phyloP scores from a whole-genome alignment of 1,139 yeast species.

The Pneumocystis carinii region DNA sequence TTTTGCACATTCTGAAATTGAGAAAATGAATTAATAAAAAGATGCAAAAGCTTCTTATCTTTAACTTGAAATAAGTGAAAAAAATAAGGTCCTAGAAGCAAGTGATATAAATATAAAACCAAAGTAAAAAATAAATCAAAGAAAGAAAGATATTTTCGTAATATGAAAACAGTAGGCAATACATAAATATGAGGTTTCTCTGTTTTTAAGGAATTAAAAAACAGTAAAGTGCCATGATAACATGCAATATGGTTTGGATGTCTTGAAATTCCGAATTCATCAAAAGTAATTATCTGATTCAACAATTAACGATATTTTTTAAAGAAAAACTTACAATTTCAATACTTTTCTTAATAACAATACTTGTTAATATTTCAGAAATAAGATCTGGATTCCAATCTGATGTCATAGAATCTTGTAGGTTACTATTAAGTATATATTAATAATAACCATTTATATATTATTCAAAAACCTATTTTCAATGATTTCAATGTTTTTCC shows the following conservation, averaged over 20 bases:
- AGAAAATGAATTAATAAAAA: background rate
- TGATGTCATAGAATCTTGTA: constrained; percentile 55
- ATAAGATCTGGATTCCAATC: constrained; percentile 46
- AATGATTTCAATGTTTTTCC: constrained; percentile 33
- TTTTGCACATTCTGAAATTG: background rate
- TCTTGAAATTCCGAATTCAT: constrained; percentile 61
- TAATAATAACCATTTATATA: background rate
- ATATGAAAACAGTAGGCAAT: constrained; percentile 26
- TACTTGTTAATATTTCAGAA: constrained; percentile 1
- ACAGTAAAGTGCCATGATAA: constrained; percentile 17
- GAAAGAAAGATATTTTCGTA: constrained; percentile 24
- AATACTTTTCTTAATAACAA: background rate
- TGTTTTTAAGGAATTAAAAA: constrained; percentile 14
- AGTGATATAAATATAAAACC: constrained; percentile 1
- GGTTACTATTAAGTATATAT: background rate
- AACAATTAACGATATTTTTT: background rate
- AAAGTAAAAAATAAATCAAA: constrained; percentile 17
- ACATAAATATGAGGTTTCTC: constrained; percentile 17
- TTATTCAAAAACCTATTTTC: constrained; percentile 30
- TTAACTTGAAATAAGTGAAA: background rate
- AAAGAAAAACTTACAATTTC: constrained; percentile 1
- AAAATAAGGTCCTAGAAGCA: background rate
- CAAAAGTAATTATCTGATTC: constrained; percentile 52
- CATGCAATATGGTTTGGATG: constrained; percentile 71
- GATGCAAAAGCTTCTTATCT: background rate